phyloP scores from a whole-genome alignment of 2,329 filamentous ascomycete genomes.

The Herpomyces periplanetae region DNA sequence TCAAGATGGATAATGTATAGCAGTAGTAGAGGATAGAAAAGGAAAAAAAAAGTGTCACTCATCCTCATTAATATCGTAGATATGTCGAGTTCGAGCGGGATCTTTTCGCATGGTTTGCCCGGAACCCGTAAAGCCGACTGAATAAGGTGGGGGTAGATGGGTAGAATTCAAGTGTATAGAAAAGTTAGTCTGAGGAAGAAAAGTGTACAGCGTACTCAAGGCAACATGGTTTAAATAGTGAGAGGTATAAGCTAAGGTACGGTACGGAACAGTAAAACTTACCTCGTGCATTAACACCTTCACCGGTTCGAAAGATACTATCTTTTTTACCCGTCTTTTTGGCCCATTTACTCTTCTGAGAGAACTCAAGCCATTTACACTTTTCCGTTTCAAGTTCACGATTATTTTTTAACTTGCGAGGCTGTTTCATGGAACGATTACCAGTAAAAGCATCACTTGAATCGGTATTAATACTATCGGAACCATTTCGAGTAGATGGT shows the following conservation, averaged over 20 bases:
- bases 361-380: constrained; percentile 80
- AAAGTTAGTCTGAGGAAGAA: constrained; percentile 5
- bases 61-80: constrained; percentile 40
- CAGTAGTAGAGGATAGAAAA: too few relatives aligned
- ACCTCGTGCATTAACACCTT: constrained; percentile 57
- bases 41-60: too few relatives aligned
- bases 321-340: constrained; percentile 44
- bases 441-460: too few relatives aligned
- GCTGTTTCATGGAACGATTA: constrained; percentile 25
- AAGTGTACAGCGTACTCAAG: too few relatives aligned
- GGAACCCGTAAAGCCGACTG: constrained; percentile 83
- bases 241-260: constrained; percentile 1
- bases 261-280: constrained; percentile 5
- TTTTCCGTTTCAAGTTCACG: constrained; percentile 69
- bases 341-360: constrained; percentile 17
- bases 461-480: too few relatives aligned
- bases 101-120: constrained; percentile 90
- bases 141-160: too few relatives aligned
- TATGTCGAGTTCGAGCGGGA: constrained; percentile 34
- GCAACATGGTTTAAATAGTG: constrained; percentile 1
- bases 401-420: constrained; percentile 45
- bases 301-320: constrained; percentile 82
- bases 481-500: too few relatives aligned
- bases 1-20: too few relatives aligned
- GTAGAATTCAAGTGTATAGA: too few relatives aligned